These are phyloP conservation scores for Cladosporium austrohemisphaericum DNA, from an alignment of 2,329 filamentous ascomycete species.

Conservation along the genomic window DNA sequence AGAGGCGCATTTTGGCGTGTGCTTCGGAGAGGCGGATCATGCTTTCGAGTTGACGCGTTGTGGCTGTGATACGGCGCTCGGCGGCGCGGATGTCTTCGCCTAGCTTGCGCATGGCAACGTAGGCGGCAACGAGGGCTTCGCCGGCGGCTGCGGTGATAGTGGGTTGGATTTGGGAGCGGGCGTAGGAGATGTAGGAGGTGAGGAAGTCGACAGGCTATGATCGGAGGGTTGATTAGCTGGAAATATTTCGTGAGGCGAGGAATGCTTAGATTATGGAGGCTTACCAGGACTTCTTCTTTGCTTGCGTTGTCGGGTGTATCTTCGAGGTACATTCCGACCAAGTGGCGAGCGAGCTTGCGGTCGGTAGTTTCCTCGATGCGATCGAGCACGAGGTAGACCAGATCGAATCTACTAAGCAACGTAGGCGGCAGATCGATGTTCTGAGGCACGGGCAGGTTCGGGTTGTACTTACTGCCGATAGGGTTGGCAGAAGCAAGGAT, in stretches of 20 bases:
- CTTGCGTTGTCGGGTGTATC: conserved; percentile 85
- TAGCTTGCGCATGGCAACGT: conserved; percentile 91
- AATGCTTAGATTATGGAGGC: conserved; percentile 32
- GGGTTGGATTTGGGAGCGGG: conserved; percentile 80
- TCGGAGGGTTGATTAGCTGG: neutral
- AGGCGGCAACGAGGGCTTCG: conserved; percentile 78
- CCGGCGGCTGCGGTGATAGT: conserved; percentile 74
- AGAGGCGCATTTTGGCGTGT: conserved; percentile 95
- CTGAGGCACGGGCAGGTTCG: conserved; percentile 89
- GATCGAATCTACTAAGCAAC: conserved; percentile 88
- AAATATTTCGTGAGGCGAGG: neutral
- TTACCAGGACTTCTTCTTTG: conserved; percentile 73
- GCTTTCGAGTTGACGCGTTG: conserved; percentile 90
- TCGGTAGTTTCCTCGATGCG: conserved; percentile 87
- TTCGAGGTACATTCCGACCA: conserved; percentile 95
- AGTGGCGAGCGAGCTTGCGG: conserved; percentile 81
- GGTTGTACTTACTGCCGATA: conserved; percentile 96
- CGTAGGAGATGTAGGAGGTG: conserved; percentile 95
- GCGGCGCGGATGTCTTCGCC: conserved; percentile 68
- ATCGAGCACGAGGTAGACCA: conserved; percentile 95
- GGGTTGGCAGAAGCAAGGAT: conserved; percentile 97
- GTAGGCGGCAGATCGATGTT: conserved; percentile 98
- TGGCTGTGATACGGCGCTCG: conserved; percentile 96
- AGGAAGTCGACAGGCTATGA: conserved; percentile 84
- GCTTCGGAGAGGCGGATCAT: conserved; percentile 98